Conservation (phyloP, 2,329 filamentous ascomycete genomes). For the Madurella mycetomatis region DNA sequence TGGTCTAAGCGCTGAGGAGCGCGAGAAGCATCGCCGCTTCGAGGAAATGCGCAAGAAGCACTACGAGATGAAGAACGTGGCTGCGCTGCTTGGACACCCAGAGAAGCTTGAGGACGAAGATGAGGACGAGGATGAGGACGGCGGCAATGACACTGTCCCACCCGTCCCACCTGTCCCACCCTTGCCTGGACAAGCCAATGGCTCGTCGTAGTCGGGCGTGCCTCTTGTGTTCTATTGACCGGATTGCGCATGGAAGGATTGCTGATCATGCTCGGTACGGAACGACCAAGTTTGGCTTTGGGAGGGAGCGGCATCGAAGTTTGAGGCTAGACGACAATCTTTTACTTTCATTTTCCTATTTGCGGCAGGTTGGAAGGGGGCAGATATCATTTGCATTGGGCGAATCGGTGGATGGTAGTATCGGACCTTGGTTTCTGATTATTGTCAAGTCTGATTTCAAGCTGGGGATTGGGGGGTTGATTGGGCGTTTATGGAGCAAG, state of each 20-base stretch:
- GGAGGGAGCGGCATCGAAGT: too few species aligned
- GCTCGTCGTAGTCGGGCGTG: slow-evolving; percentile 15
- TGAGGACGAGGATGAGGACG: slow-evolving; percentile 34
- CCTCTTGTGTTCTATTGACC: neutral
- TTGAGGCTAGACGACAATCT: too few species aligned
- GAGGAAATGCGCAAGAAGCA: slow-evolving; percentile 91
- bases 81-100: slow-evolving; percentile 74
- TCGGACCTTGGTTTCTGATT: too few species aligned
- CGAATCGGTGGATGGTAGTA: too few species aligned
- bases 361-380: too few species aligned
- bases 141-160: slow-evolving; percentile 29
- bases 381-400: too few species aligned
- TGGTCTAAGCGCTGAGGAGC: slow-evolving; percentile 64
- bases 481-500: too few species aligned
- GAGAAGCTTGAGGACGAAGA: slow-evolving; percentile 62
- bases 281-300: too few species aligned
- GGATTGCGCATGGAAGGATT: neutral
- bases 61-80: slow-evolving; percentile 98
- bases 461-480: too few species aligned
- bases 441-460: too few species aligned
- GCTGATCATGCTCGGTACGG: too few species aligned
- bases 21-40: slow-evolving; percentile 87
- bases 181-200: slow-evolving; percentile 33
- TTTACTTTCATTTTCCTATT: too few species aligned
- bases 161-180: slow-evolving; percentile 41